A percentile compares a stretch with the other conserved stretches of the same genome.
Conservation (phyloP, 108 stramenopile species). For the Skeletonema costatum region DNA sequence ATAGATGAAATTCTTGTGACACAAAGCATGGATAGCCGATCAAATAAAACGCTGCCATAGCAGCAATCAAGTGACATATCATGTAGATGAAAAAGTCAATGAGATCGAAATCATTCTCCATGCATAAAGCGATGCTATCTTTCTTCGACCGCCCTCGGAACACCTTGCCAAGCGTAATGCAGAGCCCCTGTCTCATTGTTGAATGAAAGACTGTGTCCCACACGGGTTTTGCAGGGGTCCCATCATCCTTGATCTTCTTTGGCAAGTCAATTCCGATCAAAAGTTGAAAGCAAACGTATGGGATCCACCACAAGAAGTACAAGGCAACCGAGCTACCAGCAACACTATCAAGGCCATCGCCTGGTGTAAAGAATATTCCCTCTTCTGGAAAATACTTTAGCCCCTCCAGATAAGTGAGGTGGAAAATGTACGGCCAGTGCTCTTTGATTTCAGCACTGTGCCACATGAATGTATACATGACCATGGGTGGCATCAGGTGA, state of each 20-base stretch:
- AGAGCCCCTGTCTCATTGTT: constrained; percentile 42
- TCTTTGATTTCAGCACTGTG: constrained; percentile 31
- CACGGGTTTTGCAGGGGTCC: constrained; percentile 29
- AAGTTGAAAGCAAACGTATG: constrained; percentile 57
- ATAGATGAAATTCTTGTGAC: constrained; percentile 25
- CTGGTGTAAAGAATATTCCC: constrained; percentile 22
- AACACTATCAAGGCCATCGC: constrained; percentile 41
- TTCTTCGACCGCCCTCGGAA: constrained; percentile 50
- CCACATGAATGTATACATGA: constrained; percentile 63
- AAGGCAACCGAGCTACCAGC: constrained; percentile 46
- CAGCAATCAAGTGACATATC: constrained; percentile 42
- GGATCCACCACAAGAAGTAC: constrained; percentile 63
- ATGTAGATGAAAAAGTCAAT: constrained; percentile 64
- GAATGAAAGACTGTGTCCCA: constrained; percentile 69
- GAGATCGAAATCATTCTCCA: constrained; percentile 53
- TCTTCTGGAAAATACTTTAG: constrained; percentile 42
- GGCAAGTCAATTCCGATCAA: constrained; percentile 56
- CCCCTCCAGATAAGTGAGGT: constrained; percentile 38
- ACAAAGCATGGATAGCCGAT: constrained; percentile 53
- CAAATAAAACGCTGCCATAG: constrained; percentile 32
- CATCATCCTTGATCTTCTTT: constrained; percentile 29
- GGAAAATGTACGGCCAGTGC: constrained; percentile 55
- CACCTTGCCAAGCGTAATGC: constrained; percentile 40
- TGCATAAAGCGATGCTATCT: constrained; percentile 45
- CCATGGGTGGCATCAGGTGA: constrained; percentile 62